These are phyloP conservation scores for Pharnaceum exiguum DNA, from an alignment of 148 eudicot genomes.

Conservation along the genomic window DNA sequence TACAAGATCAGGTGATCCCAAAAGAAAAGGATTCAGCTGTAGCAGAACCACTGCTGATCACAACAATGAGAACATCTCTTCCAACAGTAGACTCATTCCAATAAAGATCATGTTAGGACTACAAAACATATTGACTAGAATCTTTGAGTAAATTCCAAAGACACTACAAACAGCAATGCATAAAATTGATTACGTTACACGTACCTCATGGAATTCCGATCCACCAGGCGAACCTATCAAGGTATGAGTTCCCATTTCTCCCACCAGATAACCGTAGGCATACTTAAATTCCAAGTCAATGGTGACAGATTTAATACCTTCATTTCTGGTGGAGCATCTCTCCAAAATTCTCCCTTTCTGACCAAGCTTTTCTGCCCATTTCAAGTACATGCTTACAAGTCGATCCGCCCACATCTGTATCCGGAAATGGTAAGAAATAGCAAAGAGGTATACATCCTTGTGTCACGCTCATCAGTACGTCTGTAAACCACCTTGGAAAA, in stretches of 20 bases:
- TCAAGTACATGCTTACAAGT: constrained; percentile 61
- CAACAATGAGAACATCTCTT: too few species aligned
- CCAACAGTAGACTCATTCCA: too few species aligned
- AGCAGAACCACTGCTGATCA: too few species aligned
- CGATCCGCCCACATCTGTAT: constrained; percentile 74
- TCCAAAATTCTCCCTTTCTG: constrained; percentile 63
- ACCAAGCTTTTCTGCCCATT: constrained; percentile 79
- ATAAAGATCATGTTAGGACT: too few species aligned
- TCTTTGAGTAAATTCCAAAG: neutral
- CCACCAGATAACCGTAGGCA: constrained; percentile 76
- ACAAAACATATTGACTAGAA: too few species aligned
- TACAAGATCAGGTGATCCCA: too few species aligned
- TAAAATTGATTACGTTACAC: neutral
- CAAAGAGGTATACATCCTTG: neutral
- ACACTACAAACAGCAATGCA: neutral
- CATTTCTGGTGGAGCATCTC: constrained; percentile 36
- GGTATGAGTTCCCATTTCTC: constrained; percentile 79
- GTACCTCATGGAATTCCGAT: constrained; percentile 38
- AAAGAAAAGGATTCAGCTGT: too few species aligned
- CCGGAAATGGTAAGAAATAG: constrained; percentile 6
- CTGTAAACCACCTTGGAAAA: neutral
- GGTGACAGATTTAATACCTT: constrained; percentile 57
- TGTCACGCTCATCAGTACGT: neutral
- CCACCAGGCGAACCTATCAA: constrained; percentile 35
- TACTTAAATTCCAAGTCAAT: constrained; percentile 73